A percentile compares a stretch with the other conserved stretches of the same genome.
Conservation (phyloP, 1,284 basidiomycete species). For the Taiwanofungus camphoratus region DNA sequence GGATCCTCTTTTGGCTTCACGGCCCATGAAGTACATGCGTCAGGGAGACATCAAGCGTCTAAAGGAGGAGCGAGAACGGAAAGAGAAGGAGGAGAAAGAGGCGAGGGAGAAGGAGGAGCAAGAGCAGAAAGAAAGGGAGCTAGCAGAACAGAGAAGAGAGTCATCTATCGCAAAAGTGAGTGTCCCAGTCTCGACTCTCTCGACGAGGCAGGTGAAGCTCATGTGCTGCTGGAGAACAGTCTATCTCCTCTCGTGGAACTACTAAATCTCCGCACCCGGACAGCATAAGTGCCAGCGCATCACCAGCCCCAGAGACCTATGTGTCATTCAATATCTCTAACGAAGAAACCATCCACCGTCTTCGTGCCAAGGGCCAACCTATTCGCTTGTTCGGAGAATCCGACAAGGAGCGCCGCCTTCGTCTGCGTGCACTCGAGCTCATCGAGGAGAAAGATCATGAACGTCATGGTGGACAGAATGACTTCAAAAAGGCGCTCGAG, state of each 20-base stretch:
- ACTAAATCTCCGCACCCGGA: constrained; percentile 34
- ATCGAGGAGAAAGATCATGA: constrained; percentile 85
- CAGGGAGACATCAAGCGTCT: constrained; percentile 76
- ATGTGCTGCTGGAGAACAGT: constrained; percentile 47
- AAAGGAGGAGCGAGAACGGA: constrained; percentile 58
- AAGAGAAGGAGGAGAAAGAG: constrained; percentile 44
- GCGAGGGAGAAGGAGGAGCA: constrained; percentile 27
- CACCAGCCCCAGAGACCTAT: constrained; percentile 50
- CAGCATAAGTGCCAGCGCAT: constrained; percentile 17
- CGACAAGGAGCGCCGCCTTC: constrained; percentile 87
- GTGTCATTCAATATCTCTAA: constrained; percentile 83
- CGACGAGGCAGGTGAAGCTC: constrained; percentile 25
- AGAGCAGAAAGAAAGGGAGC: constrained; percentile 26
- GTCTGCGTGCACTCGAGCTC: constrained; percentile 89
- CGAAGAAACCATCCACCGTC: constrained; percentile 84
- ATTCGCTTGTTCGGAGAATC: constrained; percentile 93
- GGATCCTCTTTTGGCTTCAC: constrained; percentile 30
- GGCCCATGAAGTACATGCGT: constrained; percentile 81
- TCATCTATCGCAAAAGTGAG: constrained; percentile 39
- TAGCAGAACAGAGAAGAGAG: constrained; percentile 20
- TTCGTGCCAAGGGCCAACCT: constrained; percentile 90
- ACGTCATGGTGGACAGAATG: constrained; percentile 79
- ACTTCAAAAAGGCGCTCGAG: constrained; percentile 91
- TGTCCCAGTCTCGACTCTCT: constrained; percentile 7
- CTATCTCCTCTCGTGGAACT: constrained; percentile 26